phyloP scores from a whole-genome alignment of 306 rosid genomes.

The Quercus cerris region DNA sequence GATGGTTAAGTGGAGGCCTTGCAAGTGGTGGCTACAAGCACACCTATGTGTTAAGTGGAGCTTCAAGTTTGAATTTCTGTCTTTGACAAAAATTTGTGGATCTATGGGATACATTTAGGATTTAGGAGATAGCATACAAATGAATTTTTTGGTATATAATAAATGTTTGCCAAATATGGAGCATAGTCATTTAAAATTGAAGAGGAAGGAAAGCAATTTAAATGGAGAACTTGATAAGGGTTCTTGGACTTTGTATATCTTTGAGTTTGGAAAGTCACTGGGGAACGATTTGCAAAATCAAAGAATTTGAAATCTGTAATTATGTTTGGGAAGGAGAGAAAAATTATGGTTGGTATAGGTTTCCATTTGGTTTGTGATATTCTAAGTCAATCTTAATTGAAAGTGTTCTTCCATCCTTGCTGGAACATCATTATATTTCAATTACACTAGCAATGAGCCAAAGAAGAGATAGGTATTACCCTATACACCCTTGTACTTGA shows the following conservation, averaged over 20 bases:
- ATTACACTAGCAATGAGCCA: conserved; percentile 86
- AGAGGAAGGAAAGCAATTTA: neutral
- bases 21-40: conserved; percentile 35
- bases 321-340: neutral
- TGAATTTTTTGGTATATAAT: conserved; percentile 1
- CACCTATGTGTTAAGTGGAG: conserved; percentile 47
- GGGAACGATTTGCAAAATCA: neutral
- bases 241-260: neutral
- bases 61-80: neutral
- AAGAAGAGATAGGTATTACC: conserved; percentile 81
- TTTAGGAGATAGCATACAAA: neutral
- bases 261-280: neutral
- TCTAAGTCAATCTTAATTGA: conserved; percentile 15
- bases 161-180: conserved; percentile 1
- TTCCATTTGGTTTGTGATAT: no score
- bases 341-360: conserved; percentile 6
- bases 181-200: neutral
- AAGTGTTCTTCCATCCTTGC: conserved; percentile 17
- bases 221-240: neutral
- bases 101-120: neutral
- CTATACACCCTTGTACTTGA: no score
- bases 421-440: conserved; percentile 76
- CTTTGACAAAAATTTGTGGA: neutral
- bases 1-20: conserved; percentile 79
- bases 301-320: neutral